Percentiles rank a stretch among this genome's conserved stretches.
Conservation (phyloP, 495 filamentous ascomycete species). For the Cercophora newfieldiana region DNA sequence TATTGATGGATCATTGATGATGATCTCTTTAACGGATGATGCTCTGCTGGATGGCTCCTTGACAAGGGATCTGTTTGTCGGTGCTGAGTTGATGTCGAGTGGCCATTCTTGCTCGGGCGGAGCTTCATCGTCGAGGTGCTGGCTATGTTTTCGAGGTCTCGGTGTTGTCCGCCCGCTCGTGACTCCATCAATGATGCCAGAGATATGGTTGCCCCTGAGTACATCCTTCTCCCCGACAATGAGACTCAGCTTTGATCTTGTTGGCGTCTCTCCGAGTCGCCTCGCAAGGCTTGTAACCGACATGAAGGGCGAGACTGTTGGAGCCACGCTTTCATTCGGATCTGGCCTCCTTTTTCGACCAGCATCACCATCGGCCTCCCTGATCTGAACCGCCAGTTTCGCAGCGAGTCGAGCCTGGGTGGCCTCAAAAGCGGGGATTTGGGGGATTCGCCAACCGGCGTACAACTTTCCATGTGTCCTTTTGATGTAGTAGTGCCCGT, state of each 20-base stretch:
- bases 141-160: too few relatives aligned
- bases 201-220: neutral
- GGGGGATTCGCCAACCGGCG: slow-evolving; percentile 35
- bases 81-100: too few relatives aligned
- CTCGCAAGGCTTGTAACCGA: slow-evolving; percentile 1
- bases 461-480: slow-evolving; percentile 47
- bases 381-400: slow-evolving; percentile 13
- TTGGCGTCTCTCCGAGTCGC: neutral
- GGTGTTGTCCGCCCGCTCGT: too few relatives aligned
- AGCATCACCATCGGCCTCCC: neutral
- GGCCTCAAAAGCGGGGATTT: neutral
- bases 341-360: neutral
- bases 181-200: neutral
- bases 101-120: too few relatives aligned
- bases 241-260: neutral
- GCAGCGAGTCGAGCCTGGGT: slow-evolving; percentile 14
- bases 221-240: neutral
- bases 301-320: slow-evolving; percentile 7
- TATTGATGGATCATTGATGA: too few relatives aligned
- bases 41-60: too few relatives aligned
- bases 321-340: slow-evolving; percentile 23
- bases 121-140: too few relatives aligned
- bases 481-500: slow-evolving; percentile 43
- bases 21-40: too few relatives aligned
- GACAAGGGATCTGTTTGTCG: too few relatives aligned